Base-by-base conservation (phyloP, 352 stramenopile genomes). In the Pythium folliculosum region DNA sequence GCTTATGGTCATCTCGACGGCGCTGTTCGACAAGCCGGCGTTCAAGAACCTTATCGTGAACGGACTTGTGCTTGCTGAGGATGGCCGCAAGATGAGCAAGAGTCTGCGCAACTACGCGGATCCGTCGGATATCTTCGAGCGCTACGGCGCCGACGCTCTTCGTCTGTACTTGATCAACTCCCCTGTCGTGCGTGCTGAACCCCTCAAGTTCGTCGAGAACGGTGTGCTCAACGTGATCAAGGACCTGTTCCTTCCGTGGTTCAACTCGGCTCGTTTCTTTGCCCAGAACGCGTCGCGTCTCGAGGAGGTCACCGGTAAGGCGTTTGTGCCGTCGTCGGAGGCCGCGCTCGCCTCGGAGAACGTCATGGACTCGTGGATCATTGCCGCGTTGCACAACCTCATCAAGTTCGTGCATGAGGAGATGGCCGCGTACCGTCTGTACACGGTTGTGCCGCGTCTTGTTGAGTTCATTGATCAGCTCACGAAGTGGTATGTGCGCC, bases 11-110 rank as follows among this genome's bases (percentile, higher is more conserved):
- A 83, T 99, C 17, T 98, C 95, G 7, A 99, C 98, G 27, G 97
- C 97, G 22, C 86, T 99, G 7, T 99, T 99, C 72, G 96, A 99
- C 81, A 97, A 99, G 76, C 97, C 98, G 8, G 96, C 98, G 37
- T 99, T 99, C 80, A 98, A 99, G 77, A 99, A 99, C 84, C 72
- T 99, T 21, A 99, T 99, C 73, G 95, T 99, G 19, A 99, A 99
- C 77, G 98, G 98, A 19, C 88, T 99, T 27, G 98, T 99, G 38
- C 80, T 99, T n/a, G 97, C 98, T 10, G 89, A 93, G 54, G 98
- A 99, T 69, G 97, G 97, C 27, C 98, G 99, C 75, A 99, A 99
- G 86, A 99, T 99, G 98, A 99, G 92, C 69, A 99, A 99, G 81
- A 91, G 97, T 67, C 82, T 99, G 8, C 99, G 99, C 72, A 99